Base-by-base conservation (phyloP, 179 eudicot species). In the Amaranthus tricolor region DNA sequence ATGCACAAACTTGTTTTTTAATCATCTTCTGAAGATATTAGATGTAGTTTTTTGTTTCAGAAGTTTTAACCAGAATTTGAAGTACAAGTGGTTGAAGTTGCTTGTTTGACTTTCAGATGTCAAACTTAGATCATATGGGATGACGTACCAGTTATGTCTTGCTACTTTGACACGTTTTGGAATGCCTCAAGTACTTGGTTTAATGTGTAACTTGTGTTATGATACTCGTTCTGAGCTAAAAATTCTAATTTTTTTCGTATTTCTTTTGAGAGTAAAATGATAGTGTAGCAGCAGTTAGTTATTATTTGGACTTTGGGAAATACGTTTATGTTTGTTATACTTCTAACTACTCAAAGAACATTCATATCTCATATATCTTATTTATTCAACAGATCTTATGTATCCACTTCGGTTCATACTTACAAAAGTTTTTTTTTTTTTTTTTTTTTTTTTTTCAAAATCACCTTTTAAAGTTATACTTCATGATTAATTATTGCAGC, bases 401-500 rank as follows among this genome's bases (percentile, higher is more conserved):
- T 62, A 52, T 44, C 24, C 51, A 17, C 4, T 16, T 49, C 45
- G 61, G 13, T 52, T 15, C 65, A 50, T 50, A 9, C 16, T 9
- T 49, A 12, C 19, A n/a, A 14, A 49, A 12, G 55, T 9, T 70
- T 70, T 31, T 31, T 31, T 31, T 31, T 31, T 31, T 1, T 31
- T 31, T 31, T 31, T 1, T 9, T 70, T 70, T 31, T 31, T 31
- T 31, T 31, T 31, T 31, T 1, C 3, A 31, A 31, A 31, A 31
- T 3, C 1, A 31, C 2, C 40, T 31, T 31, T 3, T 31, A 31
- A 31, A 31, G 40, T 31, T 31, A 31, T 31, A 31, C 43, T 9
- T 55, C 49, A 45, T 74, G 54, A 21, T 69, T 10, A 14, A 64
- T 7, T 76, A 11, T 70, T 87, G 70, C 93, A 95, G 97, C 71